phyloP scores from a whole-genome alignment of 1,284 basidiomycete species.

The Rhodotorula sp. region DNA sequence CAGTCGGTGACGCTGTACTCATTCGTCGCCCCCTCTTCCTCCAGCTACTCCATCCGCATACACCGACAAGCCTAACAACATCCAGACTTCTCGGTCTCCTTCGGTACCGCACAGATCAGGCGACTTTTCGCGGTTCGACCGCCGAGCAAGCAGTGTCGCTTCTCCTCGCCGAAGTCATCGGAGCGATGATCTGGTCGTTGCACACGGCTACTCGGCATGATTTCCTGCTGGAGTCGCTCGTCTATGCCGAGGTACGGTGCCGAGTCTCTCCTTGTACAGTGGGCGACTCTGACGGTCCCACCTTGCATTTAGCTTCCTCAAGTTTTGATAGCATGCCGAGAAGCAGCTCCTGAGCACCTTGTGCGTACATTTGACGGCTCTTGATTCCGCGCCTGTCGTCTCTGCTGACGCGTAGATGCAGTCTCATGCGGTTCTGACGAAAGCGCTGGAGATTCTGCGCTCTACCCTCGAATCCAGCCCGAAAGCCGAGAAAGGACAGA shows the following conservation, averaged over 20 bases:
- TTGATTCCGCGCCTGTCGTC: background rate
- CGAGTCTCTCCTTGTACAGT: too few relatives aligned
- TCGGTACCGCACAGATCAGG: conserved; percentile 9
- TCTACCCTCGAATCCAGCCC: too few relatives aligned
- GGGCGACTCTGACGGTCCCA: background rate
- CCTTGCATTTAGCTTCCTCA: background rate
- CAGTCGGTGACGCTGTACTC: background rate
- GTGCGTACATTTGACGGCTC: background rate
- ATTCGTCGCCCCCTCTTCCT: background rate
- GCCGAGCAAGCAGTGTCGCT: background rate
- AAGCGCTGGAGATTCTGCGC: background rate
- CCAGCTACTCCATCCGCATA: background rate
- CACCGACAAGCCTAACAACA: background rate
- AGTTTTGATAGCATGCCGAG: background rate
- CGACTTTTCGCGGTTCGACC: background rate
- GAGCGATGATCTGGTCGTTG: background rate
- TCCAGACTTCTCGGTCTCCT: conserved; percentile 3
- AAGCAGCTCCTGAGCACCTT: background rate
- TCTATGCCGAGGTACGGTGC: conserved; percentile 7
- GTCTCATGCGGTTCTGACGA: background rate
- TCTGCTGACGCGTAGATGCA: background rate
- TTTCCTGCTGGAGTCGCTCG: background rate
- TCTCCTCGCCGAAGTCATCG: background rate
- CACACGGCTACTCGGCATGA: background rate
- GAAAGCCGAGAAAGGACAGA: background rate